phyloP scores from a whole-genome alignment of 768 basidiomycete species.

The Termitomyces heimii region DNA sequence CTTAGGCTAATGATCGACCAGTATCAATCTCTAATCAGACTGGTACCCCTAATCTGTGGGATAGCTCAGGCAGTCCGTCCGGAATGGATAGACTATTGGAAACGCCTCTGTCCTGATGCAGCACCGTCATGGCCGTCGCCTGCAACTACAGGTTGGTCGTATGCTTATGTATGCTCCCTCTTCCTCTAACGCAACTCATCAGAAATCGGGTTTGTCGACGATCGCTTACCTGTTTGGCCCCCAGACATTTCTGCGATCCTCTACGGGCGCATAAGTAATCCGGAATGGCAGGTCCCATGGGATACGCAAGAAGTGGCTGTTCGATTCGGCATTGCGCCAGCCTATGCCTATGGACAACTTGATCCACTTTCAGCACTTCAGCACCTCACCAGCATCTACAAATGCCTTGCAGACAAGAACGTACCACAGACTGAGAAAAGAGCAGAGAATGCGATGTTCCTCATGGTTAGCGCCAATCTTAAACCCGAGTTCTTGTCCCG shows the following conservation, averaged over 20 bases:
- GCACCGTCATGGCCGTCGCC: slow-evolving; percentile 55
- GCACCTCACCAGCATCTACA: slow-evolving; percentile 51
- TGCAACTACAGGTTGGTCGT: slow-evolving; percentile 31
- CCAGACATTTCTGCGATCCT: slow-evolving; percentile 71
- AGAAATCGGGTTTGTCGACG: slow-evolving; percentile 52
- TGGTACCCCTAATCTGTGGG: slow-evolving; percentile 60
- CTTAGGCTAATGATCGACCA: slow-evolving; percentile 52
- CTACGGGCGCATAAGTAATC: slow-evolving; percentile 52
- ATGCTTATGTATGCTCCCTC: not conserved
- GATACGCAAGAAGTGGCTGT: slow-evolving; percentile 41
- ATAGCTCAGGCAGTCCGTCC: slow-evolving; percentile 60
- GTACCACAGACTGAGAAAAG: slow-evolving; percentile 50
- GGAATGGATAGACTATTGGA: slow-evolving; percentile 95
- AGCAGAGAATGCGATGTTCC: slow-evolving; percentile 57
- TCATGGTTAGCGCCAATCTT: slow-evolving; percentile 44
- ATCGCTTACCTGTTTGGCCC: slow-evolving; percentile 71
- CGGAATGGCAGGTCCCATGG: slow-evolving; percentile 61
- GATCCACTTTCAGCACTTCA: slow-evolving; percentile 54
- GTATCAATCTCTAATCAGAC: slow-evolving; percentile 46
- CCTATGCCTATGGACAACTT: slow-evolving; percentile 55
- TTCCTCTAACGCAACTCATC: not conserved
- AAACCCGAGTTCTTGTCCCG: slow-evolving; percentile 44
- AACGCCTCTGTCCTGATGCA: slow-evolving; percentile 64
- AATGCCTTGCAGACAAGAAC: slow-evolving; percentile 49
- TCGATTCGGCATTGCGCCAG: slow-evolving; percentile 43